These are phyloP conservation scores for Phytophthora tubulina DNA, from an alignment of 352 stramenopile species.

Conservation along the genomic window DNA sequence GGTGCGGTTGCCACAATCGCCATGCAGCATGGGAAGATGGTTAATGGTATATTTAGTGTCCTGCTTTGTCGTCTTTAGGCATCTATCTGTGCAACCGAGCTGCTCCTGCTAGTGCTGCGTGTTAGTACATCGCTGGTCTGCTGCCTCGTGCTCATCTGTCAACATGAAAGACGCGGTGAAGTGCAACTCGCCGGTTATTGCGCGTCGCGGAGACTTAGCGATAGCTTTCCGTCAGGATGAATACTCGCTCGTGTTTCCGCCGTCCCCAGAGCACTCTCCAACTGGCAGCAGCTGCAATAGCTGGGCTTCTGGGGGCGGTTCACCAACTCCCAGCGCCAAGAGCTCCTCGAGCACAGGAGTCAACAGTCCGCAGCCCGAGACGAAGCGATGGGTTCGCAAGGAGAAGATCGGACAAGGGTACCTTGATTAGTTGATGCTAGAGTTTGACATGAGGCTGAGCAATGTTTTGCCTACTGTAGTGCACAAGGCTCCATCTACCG, in stretches of 20 bases:
- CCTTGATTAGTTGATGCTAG: neutral
- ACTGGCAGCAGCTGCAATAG: constrained; percentile 37
- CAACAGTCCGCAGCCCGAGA: constrained; percentile 15
- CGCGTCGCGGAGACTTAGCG: constrained; percentile 6
- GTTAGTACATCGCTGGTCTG: constrained; percentile 18
- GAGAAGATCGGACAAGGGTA: constrained; percentile 87
- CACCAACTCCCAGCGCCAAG: constrained; percentile 29
- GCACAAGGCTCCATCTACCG: constrained; percentile 81
- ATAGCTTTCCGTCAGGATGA: constrained; percentile 34
- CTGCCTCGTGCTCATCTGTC: constrained; percentile 17
- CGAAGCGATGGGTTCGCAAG: constrained; percentile 65
- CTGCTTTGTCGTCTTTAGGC: neutral
- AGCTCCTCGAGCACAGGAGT: constrained; percentile 20
- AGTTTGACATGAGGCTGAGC: neutral
- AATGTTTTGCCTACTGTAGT: constrained; percentile 25
- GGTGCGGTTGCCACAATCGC: neutral
- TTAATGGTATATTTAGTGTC: constrained; percentile 34
- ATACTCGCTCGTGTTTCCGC: constrained; percentile 39
- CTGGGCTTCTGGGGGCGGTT: constrained; percentile 32
- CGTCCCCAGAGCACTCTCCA: constrained; percentile 45
- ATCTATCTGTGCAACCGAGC: neutral
- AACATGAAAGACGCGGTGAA: constrained; percentile 36
- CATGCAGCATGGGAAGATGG: constrained; percentile 12
- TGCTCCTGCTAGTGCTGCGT: constrained; percentile 12
- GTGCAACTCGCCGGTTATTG: constrained; percentile 4